Evolutionary conservation across 768 basidiomycete species (phyloP).

Genomic region (Pulveroboletus sp.): DNA sequence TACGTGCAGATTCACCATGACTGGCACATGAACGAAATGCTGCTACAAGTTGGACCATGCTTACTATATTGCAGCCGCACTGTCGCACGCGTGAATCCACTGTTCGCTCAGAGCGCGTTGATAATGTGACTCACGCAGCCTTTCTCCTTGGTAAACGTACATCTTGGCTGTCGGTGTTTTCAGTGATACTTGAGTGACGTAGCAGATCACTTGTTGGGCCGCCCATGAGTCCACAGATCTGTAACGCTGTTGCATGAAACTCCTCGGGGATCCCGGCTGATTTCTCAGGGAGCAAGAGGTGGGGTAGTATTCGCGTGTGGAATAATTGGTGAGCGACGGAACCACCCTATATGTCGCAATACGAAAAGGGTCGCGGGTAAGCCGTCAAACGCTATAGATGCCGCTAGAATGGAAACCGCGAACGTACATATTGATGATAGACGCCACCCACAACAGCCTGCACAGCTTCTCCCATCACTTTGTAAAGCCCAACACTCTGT

Average conservation of each 20-base stretch:
- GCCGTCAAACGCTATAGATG: neutral
- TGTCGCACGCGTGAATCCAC: conserved; percentile 5
- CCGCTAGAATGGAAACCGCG: conserved; percentile 22
- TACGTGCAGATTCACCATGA: neutral
- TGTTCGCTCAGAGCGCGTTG: neutral
- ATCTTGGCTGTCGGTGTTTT: conserved; percentile 4
- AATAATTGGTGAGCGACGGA: conserved; percentile 32
- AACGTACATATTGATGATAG: conserved; percentile 74
- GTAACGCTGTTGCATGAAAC: conserved; percentile 24
- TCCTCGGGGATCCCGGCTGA: conserved; percentile 30
- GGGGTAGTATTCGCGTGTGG: conserved; percentile 34
- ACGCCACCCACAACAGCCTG: conserved; percentile 74
- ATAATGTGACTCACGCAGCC: conserved; percentile 20
- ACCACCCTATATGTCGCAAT: conserved; percentile 23
- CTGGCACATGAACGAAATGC: neutral
- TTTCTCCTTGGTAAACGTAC: conserved; percentile 13
- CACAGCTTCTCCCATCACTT: conserved; percentile 73
- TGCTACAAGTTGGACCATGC: neutral
- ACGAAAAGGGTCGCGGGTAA: conserved; percentile 5
- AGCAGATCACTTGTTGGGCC: conserved; percentile 25
- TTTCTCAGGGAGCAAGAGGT: conserved; percentile 27
- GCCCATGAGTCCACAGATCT: conserved; percentile 31
- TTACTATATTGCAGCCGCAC: conserved; percentile 16
- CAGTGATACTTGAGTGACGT: neutral
- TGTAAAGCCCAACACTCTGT: conserved; percentile 62